These are phyloP conservation scores for Cudoniella acicularis DNA, from an alignment of 495 filamentous ascomycete species.

Conservation along the genomic window DNA sequence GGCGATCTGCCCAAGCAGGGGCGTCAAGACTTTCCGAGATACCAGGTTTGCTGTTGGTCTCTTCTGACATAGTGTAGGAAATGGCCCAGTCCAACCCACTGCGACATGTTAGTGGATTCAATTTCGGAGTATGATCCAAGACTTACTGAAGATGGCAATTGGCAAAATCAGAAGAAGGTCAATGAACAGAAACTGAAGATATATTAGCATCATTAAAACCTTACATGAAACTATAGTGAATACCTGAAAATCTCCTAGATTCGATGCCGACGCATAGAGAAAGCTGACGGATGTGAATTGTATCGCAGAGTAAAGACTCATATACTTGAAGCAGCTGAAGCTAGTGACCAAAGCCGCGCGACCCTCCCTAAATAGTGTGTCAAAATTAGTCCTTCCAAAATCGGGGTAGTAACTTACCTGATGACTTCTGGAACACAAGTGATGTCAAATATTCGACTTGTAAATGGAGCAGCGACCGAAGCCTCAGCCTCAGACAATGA, in stretches of 20 bases:
- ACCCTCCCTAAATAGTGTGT: slow-evolving; percentile 61
- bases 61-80: slow-evolving; percentile 73
- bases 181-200: slow-evolving; percentile 79
- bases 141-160: slow-evolving; percentile 90
- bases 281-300: slow-evolving; percentile 99
- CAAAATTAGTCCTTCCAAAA: background rate
- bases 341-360: slow-evolving; percentile 93
- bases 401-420: slow-evolving; percentile 39
- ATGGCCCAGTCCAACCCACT: slow-evolving; percentile 95
- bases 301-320: slow-evolving; percentile 98
- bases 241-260: slow-evolving; percentile 94
- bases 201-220: slow-evolving; percentile 10
- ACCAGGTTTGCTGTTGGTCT: slow-evolving; percentile 90
- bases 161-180: slow-evolving; percentile 90
- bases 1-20: slow-evolving; percentile 84
- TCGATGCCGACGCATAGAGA: slow-evolving; percentile 90
- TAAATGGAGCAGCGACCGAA: slow-evolving; percentile 96
- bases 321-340: slow-evolving; percentile 99
- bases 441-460: slow-evolving; percentile 92
- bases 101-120: slow-evolving; percentile 14
- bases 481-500: slow-evolving; percentile 97
- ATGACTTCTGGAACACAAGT: slow-evolving; percentile 95
- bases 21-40: slow-evolving; percentile 86
- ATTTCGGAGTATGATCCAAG: too few relatives aligned
- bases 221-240: slow-evolving; percentile 1